These are phyloP conservation scores for Naematelia aurantialba DNA, from an alignment of 768 basidiomycete genomes.

Conservation along the genomic window DNA sequence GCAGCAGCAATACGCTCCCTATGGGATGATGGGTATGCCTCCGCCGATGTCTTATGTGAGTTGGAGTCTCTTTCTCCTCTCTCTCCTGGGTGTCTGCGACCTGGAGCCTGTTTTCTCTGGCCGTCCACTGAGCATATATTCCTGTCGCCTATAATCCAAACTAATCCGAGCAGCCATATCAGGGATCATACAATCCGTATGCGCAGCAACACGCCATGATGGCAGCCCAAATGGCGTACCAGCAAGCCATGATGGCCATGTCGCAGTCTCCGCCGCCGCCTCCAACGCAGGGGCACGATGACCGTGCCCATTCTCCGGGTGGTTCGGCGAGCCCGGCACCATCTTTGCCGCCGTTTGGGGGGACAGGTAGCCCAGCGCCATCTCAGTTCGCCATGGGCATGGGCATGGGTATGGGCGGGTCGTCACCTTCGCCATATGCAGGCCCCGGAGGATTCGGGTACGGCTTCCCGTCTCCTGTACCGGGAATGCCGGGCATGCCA, in stretches of 20 bases:
- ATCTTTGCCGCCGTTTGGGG: too few species aligned
- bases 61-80: too few species aligned
- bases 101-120: neutral
- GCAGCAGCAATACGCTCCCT: constrained; percentile 8
- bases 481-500: neutral
- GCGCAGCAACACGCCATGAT: constrained; percentile 51
- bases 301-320: constrained; percentile 9
- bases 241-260: constrained; percentile 47
- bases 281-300: constrained; percentile 9
- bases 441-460: neutral
- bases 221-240: constrained; percentile 53
- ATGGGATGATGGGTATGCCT: constrained; percentile 43
- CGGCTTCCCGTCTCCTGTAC: neutral
- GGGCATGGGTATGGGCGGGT: neutral
- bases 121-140: too few species aligned
- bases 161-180: constrained; percentile 16
- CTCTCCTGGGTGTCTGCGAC: neutral
- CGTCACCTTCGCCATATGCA: neutral
- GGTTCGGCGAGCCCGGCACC: constrained; percentile 3
- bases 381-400: neutral
- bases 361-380: neutral
- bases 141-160: too few species aligned
- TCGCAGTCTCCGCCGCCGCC: neutral
- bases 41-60: constrained; percentile 15
- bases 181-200: constrained; percentile 43